Evolutionary conservation across 768 basidiomycete species (phyloP).

Genomic region (Imleria badia): DNA sequence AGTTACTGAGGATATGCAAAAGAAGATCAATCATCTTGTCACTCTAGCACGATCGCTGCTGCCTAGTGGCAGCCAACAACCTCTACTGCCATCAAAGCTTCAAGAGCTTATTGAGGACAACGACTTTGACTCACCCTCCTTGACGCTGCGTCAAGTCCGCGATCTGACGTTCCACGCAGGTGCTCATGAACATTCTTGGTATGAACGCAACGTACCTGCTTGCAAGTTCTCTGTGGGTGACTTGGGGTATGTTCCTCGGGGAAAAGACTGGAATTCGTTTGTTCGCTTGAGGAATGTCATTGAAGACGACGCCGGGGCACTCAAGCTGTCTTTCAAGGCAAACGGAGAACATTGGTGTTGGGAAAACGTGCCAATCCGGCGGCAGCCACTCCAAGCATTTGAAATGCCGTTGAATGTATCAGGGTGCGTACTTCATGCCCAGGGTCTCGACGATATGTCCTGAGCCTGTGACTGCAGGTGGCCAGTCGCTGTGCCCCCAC

Average conservation of each 20-base stretch:
- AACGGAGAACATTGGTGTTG: conserved; percentile 39
- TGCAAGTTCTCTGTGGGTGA: conserved; percentile 45
- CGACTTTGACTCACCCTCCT: conserved; percentile 25
- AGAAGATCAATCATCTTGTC: conserved; percentile 42
- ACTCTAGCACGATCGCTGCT: conserved; percentile 40
- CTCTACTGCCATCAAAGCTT: conserved; percentile 31
- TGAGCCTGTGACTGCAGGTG: conserved; percentile 33
- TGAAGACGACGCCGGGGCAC: conserved; percentile 25
- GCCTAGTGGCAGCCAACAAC: conserved; percentile 34
- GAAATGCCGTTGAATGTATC: conserved; percentile 31
- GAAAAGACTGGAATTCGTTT: conserved; percentile 39
- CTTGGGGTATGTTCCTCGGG: conserved; percentile 42
- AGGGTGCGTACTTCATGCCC: conserved; percentile 28
- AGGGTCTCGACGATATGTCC: background rate
- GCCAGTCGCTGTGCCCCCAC: conserved; percentile 42
- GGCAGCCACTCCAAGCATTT: conserved; percentile 35
- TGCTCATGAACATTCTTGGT: conserved; percentile 41
- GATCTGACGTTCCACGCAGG: conserved; percentile 36
- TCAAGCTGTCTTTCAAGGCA: conserved; percentile 24
- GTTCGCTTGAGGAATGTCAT: conserved; percentile 40
- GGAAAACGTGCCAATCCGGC: conserved; percentile 32
- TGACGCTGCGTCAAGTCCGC: conserved; percentile 40
- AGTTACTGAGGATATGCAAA: conserved; percentile 37
- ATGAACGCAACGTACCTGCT: conserved; percentile 39
- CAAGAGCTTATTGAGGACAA: conserved; percentile 36